Evolutionary conservation across 169 alveolate genomes (phyloP).

Genomic region (Plasmodium fragile): DNA sequence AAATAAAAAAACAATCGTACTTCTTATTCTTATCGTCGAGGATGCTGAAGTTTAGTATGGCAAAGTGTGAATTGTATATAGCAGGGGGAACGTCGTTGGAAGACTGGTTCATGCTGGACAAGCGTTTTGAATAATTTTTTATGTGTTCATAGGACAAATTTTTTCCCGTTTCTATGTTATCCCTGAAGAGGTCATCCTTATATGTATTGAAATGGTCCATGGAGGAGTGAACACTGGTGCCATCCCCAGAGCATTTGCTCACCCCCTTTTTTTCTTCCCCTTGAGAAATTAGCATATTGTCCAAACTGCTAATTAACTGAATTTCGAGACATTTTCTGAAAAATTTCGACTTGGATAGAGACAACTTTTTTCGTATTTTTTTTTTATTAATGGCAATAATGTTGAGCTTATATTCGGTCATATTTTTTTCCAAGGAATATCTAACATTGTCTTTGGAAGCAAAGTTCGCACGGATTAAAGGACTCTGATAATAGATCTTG

Average conservation of each 20-base stretch:
- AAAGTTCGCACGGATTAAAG: constrained; percentile 55
- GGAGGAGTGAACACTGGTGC: background rate
- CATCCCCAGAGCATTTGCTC: background rate
- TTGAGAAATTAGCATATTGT: background rate
- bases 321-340: constrained; percentile 76
- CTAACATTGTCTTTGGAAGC: constrained; percentile 46
- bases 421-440: constrained; percentile 59
- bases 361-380: constrained; percentile 64
- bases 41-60: constrained; percentile 60
- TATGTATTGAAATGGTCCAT: background rate
- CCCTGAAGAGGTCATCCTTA: background rate
- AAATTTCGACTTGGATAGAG: constrained; percentile 50
- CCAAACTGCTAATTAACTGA: constrained; percentile 23
- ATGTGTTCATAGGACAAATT: constrained; percentile 33
- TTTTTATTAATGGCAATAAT: constrained; percentile 70
- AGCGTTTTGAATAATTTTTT: constrained; percentile 25
- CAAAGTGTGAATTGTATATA: constrained; percentile 21
- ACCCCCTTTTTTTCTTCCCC: background rate
- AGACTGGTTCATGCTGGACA: constrained; percentile 14
- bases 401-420: constrained; percentile 48
- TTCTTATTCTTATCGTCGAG: constrained; percentile 73
- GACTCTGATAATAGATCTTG: constrained; percentile 60
- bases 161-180: background rate
- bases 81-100: background rate
- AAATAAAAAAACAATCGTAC: background rate